Evolutionary conservation across 73 alveolate species (phyloP), one percentile per base, ranked within the genome.

Genomic region (Blepharisma japonicum): DNA sequence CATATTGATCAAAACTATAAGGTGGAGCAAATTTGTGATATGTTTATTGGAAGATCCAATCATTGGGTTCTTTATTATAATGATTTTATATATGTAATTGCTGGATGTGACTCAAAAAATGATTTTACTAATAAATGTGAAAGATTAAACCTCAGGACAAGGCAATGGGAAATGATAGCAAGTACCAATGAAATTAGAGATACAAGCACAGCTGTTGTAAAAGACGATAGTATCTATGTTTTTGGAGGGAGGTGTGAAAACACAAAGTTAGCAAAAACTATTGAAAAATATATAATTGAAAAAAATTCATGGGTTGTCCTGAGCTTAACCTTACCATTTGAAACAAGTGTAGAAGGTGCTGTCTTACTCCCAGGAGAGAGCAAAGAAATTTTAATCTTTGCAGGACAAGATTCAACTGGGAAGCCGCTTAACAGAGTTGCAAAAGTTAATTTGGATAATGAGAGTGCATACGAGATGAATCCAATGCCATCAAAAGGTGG

Each of bases 111-210:
- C 27, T 9, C 18, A 70, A 23, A 9, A 1, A 70, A 70, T 5
- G 32, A 70, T 2, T 70, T 38, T 5, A 39, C 80, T n/a, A 70
- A 70, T 45, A 70, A 70, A 45, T 70, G 80, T 70, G 80, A 70
- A 45, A 70, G 66, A 45, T 1, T 70, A 2, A 18, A 39, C 9
- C 14, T 70, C 45, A 23, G 32, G 11, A 25, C 18, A 8, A 7
- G 11, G 2, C 11, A 70, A 5, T 70, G 80, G 66, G 56, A 45
- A 70, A 70, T 9, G 42, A 39, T 70, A 14, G 39, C 80, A 7
- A 9, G 55, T 4, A 18, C 55, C 5, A 23, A 23, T 70, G 66
- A n/a, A 39, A n/a, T 47, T 14, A 0, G 71, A 8, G 80, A 70
- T 45, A 45, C 80, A 9, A 14, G 80, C 80, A 20, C 50, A 14